Conservation (phyloP, 2,329 filamentous ascomycete species). For the Fusarium phyllophilum region DNA sequence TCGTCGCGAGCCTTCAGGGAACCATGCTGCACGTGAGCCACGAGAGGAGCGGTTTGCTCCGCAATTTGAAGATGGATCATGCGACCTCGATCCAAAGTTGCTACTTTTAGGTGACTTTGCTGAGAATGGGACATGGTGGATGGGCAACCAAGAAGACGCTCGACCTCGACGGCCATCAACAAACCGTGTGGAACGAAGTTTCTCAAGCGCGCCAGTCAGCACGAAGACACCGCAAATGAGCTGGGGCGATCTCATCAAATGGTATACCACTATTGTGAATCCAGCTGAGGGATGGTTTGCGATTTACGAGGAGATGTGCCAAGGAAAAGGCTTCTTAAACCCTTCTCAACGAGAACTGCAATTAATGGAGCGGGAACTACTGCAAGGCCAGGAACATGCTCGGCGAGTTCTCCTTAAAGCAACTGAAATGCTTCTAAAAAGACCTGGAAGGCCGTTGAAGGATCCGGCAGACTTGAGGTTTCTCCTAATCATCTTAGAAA, state of each 20-base stretch:
- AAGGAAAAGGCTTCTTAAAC: slow-evolving; percentile 42
- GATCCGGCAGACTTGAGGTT: slow-evolving; percentile 79
- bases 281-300: slow-evolving; percentile 74
- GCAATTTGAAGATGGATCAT: slow-evolving; percentile 34
- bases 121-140: slow-evolving; percentile 87
- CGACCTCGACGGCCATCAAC: slow-evolving; percentile 28
- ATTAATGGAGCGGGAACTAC: slow-evolving; percentile 58
- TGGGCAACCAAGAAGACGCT: slow-evolving; percentile 63
- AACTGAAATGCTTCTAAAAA: slow-evolving; percentile 81
- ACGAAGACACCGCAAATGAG: slow-evolving; percentile 73
- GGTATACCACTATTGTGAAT: slow-evolving; percentile 77
- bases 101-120: slow-evolving; percentile 79
- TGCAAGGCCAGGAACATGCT: slow-evolving; percentile 72
- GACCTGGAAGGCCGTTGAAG: slow-evolving; percentile 76
- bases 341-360: slow-evolving; percentile 52
- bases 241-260: slow-evolving; percentile 76
- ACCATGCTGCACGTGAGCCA: slow-evolving; percentile 14
- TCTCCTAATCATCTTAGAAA: slow-evolving; percentile 79
- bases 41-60: slow-evolving; percentile 31
- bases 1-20: slow-evolving; percentile 54
- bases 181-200: slow-evolving; percentile 28
- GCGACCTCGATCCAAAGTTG: slow-evolving; percentile 78
- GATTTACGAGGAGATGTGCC: slow-evolving; percentile 64
- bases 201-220: slow-evolving; percentile 22
- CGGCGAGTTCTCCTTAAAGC: slow-evolving; percentile 79